Conservation (phyloP, 805 yeast species). For the Vanderwaltozyma polyspora region DNA sequence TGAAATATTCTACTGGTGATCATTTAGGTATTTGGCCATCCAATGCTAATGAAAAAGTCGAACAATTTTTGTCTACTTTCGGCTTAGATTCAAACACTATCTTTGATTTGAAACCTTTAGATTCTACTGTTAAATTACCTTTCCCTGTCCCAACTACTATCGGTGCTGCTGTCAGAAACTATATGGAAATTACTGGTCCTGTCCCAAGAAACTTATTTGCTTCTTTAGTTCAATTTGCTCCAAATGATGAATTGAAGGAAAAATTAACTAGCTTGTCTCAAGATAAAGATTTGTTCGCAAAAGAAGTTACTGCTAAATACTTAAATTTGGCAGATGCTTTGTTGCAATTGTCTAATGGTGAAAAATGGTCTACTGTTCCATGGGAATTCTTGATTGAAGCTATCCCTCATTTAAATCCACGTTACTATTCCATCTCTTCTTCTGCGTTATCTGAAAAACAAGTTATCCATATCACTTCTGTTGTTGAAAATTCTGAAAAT, state of each 20-base stretch:
- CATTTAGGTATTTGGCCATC: constrained; percentile 94
- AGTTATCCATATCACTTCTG: constrained; percentile 76
- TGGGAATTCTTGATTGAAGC: constrained; percentile 77
- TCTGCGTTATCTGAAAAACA: constrained; percentile 70
- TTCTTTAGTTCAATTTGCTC: constrained; percentile 72
- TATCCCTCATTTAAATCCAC: constrained; percentile 74
- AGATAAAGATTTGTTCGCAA: constrained; percentile 59
- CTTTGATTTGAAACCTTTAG: constrained; percentile 56
- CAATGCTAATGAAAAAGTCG: constrained; percentile 65
- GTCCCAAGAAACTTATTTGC: constrained; percentile 80
- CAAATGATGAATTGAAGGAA: constrained; percentile 41
- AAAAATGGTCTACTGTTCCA: constrained; percentile 68
- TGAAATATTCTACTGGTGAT: constrained; percentile 89
- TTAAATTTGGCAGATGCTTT: constrained; percentile 71
- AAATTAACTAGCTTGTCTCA: constrained; percentile 39
- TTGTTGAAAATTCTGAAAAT: constrained; percentile 57
- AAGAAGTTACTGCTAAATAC: constrained; percentile 47
- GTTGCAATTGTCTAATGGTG: constrained; percentile 46
- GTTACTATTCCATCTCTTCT: constrained; percentile 93
- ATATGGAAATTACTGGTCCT: constrained; percentile 84
- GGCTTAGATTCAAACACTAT: constrained; percentile 41
- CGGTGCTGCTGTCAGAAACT: constrained; percentile 74
- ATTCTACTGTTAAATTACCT: constrained; percentile 51
- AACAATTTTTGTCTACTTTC: constrained; percentile 52
- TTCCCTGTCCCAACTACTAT: constrained; percentile 81